phyloP scores from a whole-genome alignment of 192 early-diverging fungal genomes.

The Coemansia erecta region DNA sequence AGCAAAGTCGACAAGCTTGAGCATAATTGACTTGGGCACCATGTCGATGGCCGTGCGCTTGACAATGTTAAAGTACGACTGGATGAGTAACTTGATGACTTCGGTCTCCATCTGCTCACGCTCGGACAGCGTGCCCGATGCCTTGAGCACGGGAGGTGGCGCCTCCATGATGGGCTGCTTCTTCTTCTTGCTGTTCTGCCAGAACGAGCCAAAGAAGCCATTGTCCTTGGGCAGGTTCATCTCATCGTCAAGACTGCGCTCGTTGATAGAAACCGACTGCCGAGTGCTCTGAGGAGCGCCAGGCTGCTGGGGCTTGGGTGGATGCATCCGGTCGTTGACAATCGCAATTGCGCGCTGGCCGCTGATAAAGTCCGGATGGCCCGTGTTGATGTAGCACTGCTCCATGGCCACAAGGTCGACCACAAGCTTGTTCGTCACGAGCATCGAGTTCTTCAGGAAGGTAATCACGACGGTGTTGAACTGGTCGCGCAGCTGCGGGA shows the following conservation, averaged over 20 bases:
- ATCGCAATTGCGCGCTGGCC: constrained; percentile 94
- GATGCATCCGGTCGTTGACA: constrained; percentile 81
- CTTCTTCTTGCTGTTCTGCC: constrained; percentile 88
- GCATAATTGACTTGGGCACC: constrained; percentile 98
- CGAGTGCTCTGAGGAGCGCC: constrained; percentile 21
- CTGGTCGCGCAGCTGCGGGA: constrained; percentile 90
- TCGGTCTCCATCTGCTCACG: constrained; percentile 98
- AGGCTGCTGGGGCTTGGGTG: constrained; percentile 58
- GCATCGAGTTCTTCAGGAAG: constrained; percentile 89
- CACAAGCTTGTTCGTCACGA: constrained; percentile 94
- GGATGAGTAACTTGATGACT: constrained; percentile 96
- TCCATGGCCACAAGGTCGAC: constrained; percentile 91
- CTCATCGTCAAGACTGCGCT: constrained; percentile 58
- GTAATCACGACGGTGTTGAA: constrained; percentile 91
- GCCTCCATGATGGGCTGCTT: constrained; percentile 66
- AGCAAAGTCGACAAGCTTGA: constrained; percentile 86
- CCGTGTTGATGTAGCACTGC: constrained; percentile 97
- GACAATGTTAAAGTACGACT: constrained; percentile 98
- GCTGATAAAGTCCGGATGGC: constrained; percentile 96
- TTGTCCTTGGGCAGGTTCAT: constrained; percentile 61
- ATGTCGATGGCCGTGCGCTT: constrained; percentile 96
- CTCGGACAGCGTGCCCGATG: constrained; percentile 92
- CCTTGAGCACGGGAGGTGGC: constrained; percentile 74
- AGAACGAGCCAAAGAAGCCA: constrained; percentile 99
- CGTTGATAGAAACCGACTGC: constrained; percentile 33